Evolutionary conservation across 176 grass and related monocot genomes (phyloP).

Genomic region (Pharus latifolius): DNA sequence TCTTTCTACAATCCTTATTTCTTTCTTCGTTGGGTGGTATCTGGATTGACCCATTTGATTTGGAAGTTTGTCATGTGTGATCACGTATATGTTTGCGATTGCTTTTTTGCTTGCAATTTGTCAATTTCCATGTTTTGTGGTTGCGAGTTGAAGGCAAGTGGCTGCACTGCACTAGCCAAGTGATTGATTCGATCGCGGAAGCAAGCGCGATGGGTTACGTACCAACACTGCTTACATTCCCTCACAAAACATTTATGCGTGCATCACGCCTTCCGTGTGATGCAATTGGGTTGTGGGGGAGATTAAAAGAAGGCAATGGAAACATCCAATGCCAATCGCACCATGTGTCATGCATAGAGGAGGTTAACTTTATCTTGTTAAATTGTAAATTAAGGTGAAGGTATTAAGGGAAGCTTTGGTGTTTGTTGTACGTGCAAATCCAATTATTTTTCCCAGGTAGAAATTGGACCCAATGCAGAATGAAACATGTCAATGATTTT

Average conservation of each 20-base stretch:
- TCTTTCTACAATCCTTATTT: too few species aligned
- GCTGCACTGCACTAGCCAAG: neutral
- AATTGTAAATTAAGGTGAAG: too few species aligned
- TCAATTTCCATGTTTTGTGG: too few species aligned
- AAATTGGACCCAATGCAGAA: neutral
- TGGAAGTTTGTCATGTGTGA: neutral
- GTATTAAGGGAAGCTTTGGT: too few species aligned
- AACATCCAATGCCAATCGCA: neutral
- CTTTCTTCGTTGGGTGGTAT: neutral
- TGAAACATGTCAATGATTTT: neutral
- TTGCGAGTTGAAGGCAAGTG: neutral
- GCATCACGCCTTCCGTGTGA: neutral
- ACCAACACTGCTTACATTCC: neutral
- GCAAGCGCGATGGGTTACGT: too few species aligned
- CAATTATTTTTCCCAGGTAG: neutral
- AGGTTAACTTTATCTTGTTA: too few species aligned
- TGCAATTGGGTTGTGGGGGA: neutral
- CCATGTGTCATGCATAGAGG: neutral
- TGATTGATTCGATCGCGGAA: neutral
- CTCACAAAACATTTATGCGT: neutral
- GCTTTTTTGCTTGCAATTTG: neutral
- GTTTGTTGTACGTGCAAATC: neutral
- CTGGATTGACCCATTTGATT: neutral
- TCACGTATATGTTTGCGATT: neutral
- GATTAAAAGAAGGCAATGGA: neutral